Evolutionary conservation across 2,329 filamentous ascomycete genomes (phyloP).

Genomic region (Cytospora chrysosperma): DNA sequence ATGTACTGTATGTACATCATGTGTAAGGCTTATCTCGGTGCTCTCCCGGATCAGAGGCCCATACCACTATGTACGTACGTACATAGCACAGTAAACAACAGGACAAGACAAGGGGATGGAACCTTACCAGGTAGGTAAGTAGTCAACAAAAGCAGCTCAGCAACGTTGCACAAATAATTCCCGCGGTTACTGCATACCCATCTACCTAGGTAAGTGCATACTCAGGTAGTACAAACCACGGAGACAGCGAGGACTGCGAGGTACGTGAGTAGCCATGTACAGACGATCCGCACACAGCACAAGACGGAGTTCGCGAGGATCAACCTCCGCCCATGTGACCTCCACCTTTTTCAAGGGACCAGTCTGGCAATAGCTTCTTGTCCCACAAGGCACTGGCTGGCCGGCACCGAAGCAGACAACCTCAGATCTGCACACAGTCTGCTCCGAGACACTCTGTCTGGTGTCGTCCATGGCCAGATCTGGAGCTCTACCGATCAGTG

Average conservation of each 20-base stretch:
- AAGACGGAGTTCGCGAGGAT: not conserved
- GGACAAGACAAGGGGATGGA: too few species aligned
- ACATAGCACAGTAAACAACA: too few species aligned
- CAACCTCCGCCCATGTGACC: conserved; percentile 33
- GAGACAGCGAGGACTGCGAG: not conserved
- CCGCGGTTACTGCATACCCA: not conserved
- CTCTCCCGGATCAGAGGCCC: too few species aligned
- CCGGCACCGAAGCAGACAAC: not conserved
- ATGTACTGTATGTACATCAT: too few species aligned
- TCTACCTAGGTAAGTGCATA: too few species aligned
- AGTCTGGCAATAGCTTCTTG: conserved; percentile 18
- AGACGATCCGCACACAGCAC: too few species aligned
- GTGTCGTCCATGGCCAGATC: not conserved
- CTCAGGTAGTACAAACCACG: not conserved
- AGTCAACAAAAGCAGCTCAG: not conserved
- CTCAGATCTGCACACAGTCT: not conserved
- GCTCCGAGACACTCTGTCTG: not conserved
- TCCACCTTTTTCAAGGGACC: conserved; percentile 39
- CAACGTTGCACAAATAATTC: not conserved
- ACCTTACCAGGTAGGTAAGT: too few species aligned
- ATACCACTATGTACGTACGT: too few species aligned
- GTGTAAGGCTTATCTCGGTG: not conserved
- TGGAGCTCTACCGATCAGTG: conserved; percentile 7
- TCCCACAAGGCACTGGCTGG: conserved; percentile 28
- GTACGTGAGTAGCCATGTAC: not conserved